Evolutionary conservation across 306 rosid species (phyloP), one percentile per base, ranked within the genome.

Genomic region (Quillaja saponaria): DNA sequence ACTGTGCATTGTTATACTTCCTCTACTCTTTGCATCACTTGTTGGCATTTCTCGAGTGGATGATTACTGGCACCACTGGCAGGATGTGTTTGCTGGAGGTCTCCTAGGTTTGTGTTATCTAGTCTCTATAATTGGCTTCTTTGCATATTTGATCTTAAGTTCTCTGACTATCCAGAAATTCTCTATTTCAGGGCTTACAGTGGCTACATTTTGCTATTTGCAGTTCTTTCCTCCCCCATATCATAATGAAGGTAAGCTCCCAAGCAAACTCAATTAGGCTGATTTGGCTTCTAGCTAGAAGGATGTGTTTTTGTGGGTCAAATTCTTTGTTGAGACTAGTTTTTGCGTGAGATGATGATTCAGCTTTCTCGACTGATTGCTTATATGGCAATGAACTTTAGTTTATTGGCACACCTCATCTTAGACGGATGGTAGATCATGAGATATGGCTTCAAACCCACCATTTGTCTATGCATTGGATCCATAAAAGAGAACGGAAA

Each of bases 31-130:
- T 56, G 97, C 96, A 31, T 69, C 94, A 31, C 97, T 90, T n/a
- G 96, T 90, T 14, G 97, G 80, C 38, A 42, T 90, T 69, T 90
- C 97, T 64, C 80, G 84, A 56, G 83, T 90, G 34, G 96, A 90
- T 68, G 97, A 90, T 76, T 90, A 90, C 62, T 85, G 97, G 97
- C 97, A 90, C 77, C 97, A 90, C 67, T 90, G 97, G 96, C 79
- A 83, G 67, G 97, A 90, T 10, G 97, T 90, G 61, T 82, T 90
- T 77, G 92, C 86, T 2, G 97, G 97, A 80, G 90, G 89, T 16
- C 82, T 90, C 49, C 49, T 87, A 47, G 97, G 97, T 90, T 49
- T 49, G 90, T 74, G 60, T 15, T 33, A 20, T 58, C 47, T 59
- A 35, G 56, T 61, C 13, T 40, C 10, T 55, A 50, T 49, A 42